Evolutionary conservation across 352 stramenopile genomes (phyloP), one percentile per base, ranked within the genome.

Genomic region (Phytophthora podocarpi): DNA sequence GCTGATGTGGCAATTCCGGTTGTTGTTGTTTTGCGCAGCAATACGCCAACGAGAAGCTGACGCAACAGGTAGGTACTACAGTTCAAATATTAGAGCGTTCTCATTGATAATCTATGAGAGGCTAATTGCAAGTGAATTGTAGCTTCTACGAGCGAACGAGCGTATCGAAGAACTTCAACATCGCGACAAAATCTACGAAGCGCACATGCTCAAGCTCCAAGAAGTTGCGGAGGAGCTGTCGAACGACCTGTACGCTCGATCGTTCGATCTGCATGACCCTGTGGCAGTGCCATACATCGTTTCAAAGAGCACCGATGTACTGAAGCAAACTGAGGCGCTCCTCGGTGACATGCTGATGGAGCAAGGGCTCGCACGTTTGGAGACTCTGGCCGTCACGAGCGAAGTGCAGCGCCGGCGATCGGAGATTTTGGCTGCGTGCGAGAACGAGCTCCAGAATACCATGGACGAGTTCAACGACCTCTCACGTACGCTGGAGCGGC

Each of bases 381-480:
- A 65, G n/a, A 50, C 70, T 5, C 34, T 81, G 13, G 66, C 58
- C 3, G 65, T 69, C 18, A 65, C 59, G 4, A 72, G 61, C n/a
- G 78, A 82, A 37, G 68, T 72, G 12, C 73, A 89, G 30, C 73
- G 76, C 21, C 64, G 78, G 21, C 68, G 71, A 27, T 84, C 76
- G 2, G 50, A 80, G 53, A 87, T 92, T 72, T 81, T 90, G 21
- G 57, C 72, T 34, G 78, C 80, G 32, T 92, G 82, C 26, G 68
- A 89, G 53, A 76, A 73, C 39, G 78, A 92, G 46, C 62, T 90
- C 0, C 60, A 84, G 50, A 63, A 61, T 36, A 81, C 78, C 0
- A 72, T 90, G 42, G 64, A 72, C 39, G 80, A 92, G 62, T 92
- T 90, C 59, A 72, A 85, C 24, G 64, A 72, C 34, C 69, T 90